Conservation (phyloP, 768 basidiomycete species). For the Lentinula sp. region DNA sequence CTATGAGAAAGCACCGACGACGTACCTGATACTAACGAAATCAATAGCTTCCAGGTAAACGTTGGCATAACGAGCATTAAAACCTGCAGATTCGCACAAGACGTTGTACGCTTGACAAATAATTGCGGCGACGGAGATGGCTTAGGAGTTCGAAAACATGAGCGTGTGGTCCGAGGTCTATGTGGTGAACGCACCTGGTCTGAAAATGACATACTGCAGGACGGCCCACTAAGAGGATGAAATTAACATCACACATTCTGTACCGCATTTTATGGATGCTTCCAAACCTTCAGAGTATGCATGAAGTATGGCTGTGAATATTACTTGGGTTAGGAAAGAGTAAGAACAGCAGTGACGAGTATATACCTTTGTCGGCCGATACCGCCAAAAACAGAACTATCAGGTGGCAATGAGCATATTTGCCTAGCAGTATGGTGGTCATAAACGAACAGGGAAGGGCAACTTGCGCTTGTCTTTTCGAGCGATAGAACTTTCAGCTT, state of each 20-base stretch:
- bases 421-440: neutral
- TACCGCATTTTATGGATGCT: neutral
- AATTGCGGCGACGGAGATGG: constrained; percentile 70
- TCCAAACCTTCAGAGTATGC: constrained; percentile 71
- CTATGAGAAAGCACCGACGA: neutral
- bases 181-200: constrained; percentile 32
- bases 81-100: constrained; percentile 62
- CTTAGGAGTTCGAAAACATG: constrained; percentile 13
- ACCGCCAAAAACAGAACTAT: constrained; percentile 79
- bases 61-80: constrained; percentile 53
- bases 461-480: constrained; percentile 75
- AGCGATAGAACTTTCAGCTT: constrained; percentile 60
- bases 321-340: constrained; percentile 30
- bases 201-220: constrained; percentile 80
- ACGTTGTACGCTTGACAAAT: constrained; percentile 65
- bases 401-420: neutral
- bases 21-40: constrained; percentile 77
- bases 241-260: neutral
- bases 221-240: constrained; percentile 62
- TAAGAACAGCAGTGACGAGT: neutral
- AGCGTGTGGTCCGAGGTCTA: neutral
- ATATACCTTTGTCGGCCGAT: constrained; percentile 69
- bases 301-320: constrained; percentile 57
- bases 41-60: constrained; percentile 71
- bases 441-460: constrained; percentile 49